Evolutionary conservation across 2,329 filamentous ascomycete species (phyloP).

Genomic region (Diaporthe ilicicola): DNA sequence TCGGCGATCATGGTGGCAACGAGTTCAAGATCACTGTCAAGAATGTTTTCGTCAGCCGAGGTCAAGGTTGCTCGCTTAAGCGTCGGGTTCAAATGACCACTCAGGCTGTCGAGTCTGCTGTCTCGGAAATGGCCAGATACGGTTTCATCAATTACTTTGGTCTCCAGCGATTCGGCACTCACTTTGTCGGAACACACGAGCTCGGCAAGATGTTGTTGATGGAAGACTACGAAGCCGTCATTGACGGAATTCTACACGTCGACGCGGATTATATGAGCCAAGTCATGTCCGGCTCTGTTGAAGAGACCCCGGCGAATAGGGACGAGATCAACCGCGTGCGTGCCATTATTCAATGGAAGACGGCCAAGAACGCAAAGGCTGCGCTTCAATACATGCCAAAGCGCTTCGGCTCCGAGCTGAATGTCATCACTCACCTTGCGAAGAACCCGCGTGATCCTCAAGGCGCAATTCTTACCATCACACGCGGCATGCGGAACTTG

Average conservation of each 20-base stretch:
- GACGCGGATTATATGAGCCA: constrained; percentile 66
- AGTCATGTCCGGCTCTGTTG: constrained; percentile 57
- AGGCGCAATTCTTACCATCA: constrained; percentile 82
- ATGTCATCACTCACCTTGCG: constrained; percentile 80
- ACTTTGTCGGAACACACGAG: constrained; percentile 83
- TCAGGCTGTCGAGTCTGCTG: constrained; percentile 63
- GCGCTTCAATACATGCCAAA: constrained; percentile 77
- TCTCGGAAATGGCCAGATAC: constrained; percentile 73
- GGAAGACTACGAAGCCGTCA: constrained; percentile 81
- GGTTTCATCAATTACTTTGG: constrained; percentile 99
- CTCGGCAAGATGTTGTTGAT: constrained; percentile 86
- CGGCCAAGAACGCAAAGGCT: constrained; percentile 63
- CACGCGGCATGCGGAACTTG: constrained; percentile 85
- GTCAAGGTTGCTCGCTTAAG: constrained; percentile 55
- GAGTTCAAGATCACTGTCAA: constrained; percentile 93
- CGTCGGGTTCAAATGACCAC: constrained; percentile 53
- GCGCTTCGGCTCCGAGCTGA: constrained; percentile 82
- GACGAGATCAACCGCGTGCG: constrained; percentile 84
- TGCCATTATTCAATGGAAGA: constrained; percentile 79
- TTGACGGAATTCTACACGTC: constrained; percentile 80
- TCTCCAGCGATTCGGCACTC: constrained; percentile 94
- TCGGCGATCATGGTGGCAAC: constrained; percentile 88
- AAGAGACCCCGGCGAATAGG: constrained; percentile 61
- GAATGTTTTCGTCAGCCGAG: constrained; percentile 73
- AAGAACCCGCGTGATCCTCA: constrained; percentile 73